Percentiles rank a stretch among this genome's conserved stretches.
These are phyloP conservation scores for Backusella parvicylindrica DNA, from an alignment of 192 early-diverging fungal genomes.

Conservation along the genomic window DNA sequence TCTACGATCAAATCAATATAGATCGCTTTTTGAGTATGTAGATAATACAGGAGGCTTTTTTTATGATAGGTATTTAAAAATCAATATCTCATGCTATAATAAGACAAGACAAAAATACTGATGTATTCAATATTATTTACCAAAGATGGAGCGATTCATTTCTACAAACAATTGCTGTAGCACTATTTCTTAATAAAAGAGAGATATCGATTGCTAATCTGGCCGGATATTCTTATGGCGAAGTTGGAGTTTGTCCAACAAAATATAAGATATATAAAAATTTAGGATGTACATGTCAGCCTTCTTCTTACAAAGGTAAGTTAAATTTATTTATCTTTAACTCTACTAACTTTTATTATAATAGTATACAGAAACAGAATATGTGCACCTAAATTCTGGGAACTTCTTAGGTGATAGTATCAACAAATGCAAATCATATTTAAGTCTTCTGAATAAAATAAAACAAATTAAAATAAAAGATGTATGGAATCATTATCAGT, in stretches of 20 bases:
- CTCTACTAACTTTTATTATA: neutral
- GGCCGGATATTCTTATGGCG: slow-evolving; percentile 57
- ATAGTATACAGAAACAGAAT: neutral
- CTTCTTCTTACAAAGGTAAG: neutral
- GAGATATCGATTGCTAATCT: slow-evolving; percentile 69
- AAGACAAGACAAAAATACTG: neutral
- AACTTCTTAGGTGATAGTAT: neutral
- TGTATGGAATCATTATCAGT: neutral
- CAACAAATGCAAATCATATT: neutral
- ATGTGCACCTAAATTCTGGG: neutral
- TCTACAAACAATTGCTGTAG: slow-evolving; percentile 60
- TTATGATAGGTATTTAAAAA: slow-evolving; percentile 58
- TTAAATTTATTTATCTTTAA: neutral
- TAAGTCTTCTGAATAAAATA: neutral
- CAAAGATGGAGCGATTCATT: slow-evolving; percentile 66
- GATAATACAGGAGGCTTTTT: slow-evolving; percentile 83
- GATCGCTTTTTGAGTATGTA: slow-evolving; percentile 63
- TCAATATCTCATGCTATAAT: neutral
- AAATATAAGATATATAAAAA: slow-evolving; percentile 19
- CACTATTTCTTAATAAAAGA: slow-evolving; percentile 53
- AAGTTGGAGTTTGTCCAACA: slow-evolving; percentile 64
- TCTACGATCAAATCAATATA: slow-evolving; percentile 62
- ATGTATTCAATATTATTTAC: neutral
- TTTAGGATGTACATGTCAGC: slow-evolving; percentile 8
- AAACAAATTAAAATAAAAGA: neutral